Conservation (phyloP, 768 basidiomycete genomes). For the Plicaturopsis crispa region DNA sequence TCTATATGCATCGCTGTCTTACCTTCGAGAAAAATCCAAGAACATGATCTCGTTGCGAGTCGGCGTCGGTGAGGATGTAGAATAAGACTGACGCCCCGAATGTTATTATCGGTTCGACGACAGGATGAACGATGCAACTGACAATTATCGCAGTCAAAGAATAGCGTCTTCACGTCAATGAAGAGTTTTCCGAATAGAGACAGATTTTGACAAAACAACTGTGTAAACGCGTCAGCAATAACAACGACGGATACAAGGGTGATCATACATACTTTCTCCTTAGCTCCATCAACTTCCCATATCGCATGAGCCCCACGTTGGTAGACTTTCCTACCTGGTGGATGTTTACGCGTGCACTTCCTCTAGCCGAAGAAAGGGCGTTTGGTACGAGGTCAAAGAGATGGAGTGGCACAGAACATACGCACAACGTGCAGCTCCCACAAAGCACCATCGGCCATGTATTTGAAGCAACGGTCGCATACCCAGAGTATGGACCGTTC, state of each 20-base stretch:
- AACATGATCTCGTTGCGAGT: conserved; percentile 71
- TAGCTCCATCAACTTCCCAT: conserved; percentile 92
- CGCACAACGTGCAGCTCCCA: conserved; percentile 66
- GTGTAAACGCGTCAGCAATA: conserved; percentile 5
- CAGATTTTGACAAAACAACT: conserved; percentile 96
- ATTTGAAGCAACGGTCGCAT: conserved; percentile 95
- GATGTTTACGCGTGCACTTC: conserved; percentile 58
- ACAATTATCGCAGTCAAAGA: conserved; percentile 88
- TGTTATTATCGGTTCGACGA: conserved; percentile 1
- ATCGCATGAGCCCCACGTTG: conserved; percentile 83
- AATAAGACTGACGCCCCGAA: conserved; percentile 60
- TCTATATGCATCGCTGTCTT: not conserved
- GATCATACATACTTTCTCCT: conserved; percentile 56
- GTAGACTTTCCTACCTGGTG: conserved; percentile 89
- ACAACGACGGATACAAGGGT: not conserved
- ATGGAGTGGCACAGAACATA: conserved; percentile 4
- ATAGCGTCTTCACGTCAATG: conserved; percentile 94
- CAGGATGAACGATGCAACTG: conserved; percentile 15
- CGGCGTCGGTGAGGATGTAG: conserved; percentile 86
- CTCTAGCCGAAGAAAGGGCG: conserved; percentile 33
- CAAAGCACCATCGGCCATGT: conserved; percentile 67
- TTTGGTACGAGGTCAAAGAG: conserved; percentile 1
- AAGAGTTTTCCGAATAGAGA: conserved; percentile 97
- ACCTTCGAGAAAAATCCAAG: conserved; percentile 69
- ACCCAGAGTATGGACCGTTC: conserved; percentile 66